Conservation (phyloP, 192 early-diverging fungal species). For the Linnemannia zychae region DNA sequence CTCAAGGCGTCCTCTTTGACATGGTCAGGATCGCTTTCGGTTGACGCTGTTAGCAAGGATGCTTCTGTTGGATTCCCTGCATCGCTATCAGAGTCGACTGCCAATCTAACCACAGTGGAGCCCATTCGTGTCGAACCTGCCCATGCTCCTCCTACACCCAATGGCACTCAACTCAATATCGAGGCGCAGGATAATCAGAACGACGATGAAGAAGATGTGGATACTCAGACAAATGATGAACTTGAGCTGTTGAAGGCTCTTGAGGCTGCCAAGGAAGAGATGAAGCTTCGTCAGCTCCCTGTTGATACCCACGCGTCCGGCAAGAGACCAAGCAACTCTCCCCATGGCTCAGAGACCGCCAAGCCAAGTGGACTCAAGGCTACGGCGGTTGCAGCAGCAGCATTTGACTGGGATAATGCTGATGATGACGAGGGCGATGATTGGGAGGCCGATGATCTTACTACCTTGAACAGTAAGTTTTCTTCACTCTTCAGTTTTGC, state of each 20-base stretch:
- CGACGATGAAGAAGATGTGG: background rate
- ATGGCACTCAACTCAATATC: background rate
- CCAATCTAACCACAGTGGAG: background rate
- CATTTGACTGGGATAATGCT: slow-evolving; percentile 42
- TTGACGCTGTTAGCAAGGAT: slow-evolving; percentile 10
- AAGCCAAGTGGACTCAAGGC: background rate
- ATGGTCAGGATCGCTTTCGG: slow-evolving; percentile 38
- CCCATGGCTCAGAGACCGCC: background rate
- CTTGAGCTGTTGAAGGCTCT: slow-evolving; percentile 41
- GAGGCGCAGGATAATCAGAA: background rate
- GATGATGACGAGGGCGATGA: slow-evolving; percentile 41
- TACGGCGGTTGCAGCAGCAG: background rate
- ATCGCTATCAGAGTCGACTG: slow-evolving; percentile 2
- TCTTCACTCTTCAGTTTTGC: background rate
- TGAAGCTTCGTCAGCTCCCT: slow-evolving; percentile 34
- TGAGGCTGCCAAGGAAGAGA: slow-evolving; percentile 47
- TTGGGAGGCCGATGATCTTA: slow-evolving; percentile 39
- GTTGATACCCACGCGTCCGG: background rate
- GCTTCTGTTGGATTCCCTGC: background rate
- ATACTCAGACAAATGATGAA: slow-evolving; percentile 11
- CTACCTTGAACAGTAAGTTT: slow-evolving; percentile 33
- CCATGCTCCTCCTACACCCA: background rate
- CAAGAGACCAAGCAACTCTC: background rate
- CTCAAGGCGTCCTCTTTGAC: slow-evolving; percentile 34
- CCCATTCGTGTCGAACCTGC: background rate